Percentiles rank a stretch among this genome's conserved stretches.
These are phyloP conservation scores for Coccinonectria pachysandricola DNA, from an alignment of 2,329 filamentous ascomycete genomes.

Conservation along the genomic window DNA sequence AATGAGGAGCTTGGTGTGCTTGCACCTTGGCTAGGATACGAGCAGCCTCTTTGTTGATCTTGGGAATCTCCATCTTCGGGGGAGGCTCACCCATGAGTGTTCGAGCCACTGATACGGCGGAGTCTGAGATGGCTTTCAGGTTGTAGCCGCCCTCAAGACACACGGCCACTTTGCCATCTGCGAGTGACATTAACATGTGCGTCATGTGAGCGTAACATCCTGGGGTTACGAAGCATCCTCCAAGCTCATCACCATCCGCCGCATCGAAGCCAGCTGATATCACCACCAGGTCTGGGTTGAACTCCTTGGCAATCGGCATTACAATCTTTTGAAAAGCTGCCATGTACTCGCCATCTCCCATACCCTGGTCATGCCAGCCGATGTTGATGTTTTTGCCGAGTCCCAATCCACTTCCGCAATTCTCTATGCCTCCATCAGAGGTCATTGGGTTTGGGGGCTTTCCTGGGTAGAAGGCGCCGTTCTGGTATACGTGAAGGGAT, in stretches of 20 bases:
- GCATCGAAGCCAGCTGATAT: slow-evolving; percentile 95
- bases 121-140: slow-evolving; percentile 81
- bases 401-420: slow-evolving; percentile 45
- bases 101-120: slow-evolving; percentile 79
- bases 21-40: slow-evolving; percentile 48
- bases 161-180: slow-evolving; percentile 79
- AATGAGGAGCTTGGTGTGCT: slow-evolving; percentile 58
- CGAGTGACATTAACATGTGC: slow-evolving; percentile 95
- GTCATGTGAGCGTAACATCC: slow-evolving; percentile 97
- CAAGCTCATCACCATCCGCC: slow-evolving; percentile 83
- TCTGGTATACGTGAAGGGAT: slow-evolving; percentile 79
- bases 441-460: slow-evolving; percentile 45
- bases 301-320: slow-evolving; percentile 92
- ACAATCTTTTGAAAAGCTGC: slow-evolving; percentile 92
- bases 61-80: slow-evolving; percentile 44
- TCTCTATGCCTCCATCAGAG: slow-evolving; percentile 51
- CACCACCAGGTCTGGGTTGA: slow-evolving; percentile 88
- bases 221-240: slow-evolving; percentile 85
- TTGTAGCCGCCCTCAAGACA: slow-evolving; percentile 97
- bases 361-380: slow-evolving; percentile 58
- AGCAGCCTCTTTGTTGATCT: slow-evolving; percentile 47
- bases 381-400: slow-evolving; percentile 57
- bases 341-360: slow-evolving; percentile 96
- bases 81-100: slow-evolving; percentile 96
- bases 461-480: slow-evolving; percentile 78